phyloP scores from a whole-genome alignment of 805 yeast species.

The Suhomyces canberraensis region DNA sequence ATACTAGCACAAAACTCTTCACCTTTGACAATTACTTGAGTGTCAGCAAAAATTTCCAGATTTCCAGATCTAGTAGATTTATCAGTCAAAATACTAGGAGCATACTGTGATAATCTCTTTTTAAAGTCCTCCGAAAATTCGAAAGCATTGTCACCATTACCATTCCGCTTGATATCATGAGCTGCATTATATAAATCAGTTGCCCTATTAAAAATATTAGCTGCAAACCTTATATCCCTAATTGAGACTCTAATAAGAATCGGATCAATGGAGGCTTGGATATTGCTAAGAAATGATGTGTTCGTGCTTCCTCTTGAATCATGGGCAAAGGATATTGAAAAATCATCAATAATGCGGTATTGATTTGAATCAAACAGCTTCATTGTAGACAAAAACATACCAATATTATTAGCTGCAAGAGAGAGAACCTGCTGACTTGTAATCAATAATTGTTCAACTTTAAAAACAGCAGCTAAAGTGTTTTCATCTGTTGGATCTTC shows the following conservation, averaged over 20 bases:
- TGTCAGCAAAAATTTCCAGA: constrained; percentile 14
- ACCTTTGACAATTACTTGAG: constrained; percentile 52
- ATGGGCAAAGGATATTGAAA: constrained; percentile 69
- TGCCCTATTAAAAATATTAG: constrained; percentile 70
- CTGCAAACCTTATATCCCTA: constrained; percentile 80
- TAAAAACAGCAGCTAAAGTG: constrained; percentile 88
- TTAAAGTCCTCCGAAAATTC: constrained; percentile 63
- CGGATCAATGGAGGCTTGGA: constrained; percentile 76
- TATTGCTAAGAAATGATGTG: constrained; percentile 55
- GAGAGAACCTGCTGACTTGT: constrained; percentile 67
- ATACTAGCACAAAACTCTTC: constrained; percentile 65
- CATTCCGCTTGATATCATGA: constrained; percentile 11
- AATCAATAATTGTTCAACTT: constrained; percentile 72
- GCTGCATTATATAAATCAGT: constrained; percentile 45
- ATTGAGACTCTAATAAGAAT: constrained; percentile 76
- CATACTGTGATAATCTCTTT: constrained; percentile 57
- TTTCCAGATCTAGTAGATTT: constrained; percentile 33
- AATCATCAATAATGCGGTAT: constrained; percentile 82
- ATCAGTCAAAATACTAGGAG: constrained; percentile 61
- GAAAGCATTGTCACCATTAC: constrained; percentile 23
- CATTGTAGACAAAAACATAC: constrained; percentile 84
- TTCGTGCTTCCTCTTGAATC: constrained; percentile 68
- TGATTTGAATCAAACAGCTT: constrained; percentile 56
- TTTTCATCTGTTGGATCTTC: constrained; percentile 70
- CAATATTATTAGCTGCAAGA: constrained; percentile 71